These are phyloP conservation scores for Juglanconis oblonga DNA, from an alignment of 2,329 filamentous ascomycete genomes.

Conservation along the genomic window DNA sequence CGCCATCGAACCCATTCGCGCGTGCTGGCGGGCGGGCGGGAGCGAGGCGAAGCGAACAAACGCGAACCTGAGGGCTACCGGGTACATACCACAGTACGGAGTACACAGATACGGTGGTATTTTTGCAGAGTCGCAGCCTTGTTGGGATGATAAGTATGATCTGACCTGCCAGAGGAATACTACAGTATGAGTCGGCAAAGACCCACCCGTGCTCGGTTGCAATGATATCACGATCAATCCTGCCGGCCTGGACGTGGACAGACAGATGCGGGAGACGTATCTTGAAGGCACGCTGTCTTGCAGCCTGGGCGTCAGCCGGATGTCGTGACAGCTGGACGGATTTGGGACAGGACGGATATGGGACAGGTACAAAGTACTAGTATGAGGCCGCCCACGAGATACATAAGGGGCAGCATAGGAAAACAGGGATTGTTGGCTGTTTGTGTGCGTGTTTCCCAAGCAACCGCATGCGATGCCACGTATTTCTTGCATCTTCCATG, in stretches of 20 bases:
- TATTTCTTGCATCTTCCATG: not conserved
- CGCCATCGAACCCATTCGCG: too few species aligned
- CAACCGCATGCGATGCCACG: constrained; percentile 3
- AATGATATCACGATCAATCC: not conserved
- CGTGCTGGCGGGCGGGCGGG: too few species aligned
- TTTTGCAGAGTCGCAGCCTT: not conserved
- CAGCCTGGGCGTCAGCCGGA: not conserved
- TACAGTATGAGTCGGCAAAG: too few species aligned
- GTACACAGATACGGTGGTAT: not conserved
- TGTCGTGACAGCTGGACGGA: not conserved
- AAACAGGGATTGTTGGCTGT: not conserved
- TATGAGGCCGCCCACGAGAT: too few species aligned
- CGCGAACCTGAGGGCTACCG: not conserved
- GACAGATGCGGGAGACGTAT: not conserved
- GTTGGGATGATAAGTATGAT: too few species aligned
- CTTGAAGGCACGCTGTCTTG: not conserved
- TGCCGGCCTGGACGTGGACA: not conserved
- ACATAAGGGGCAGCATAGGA: too few species aligned
- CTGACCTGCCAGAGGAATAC: too few species aligned
- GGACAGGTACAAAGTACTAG: too few species aligned
- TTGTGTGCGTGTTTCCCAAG: too few species aligned
- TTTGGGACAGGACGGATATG: not conserved
- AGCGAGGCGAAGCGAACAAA: not conserved
- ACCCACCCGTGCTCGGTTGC: not conserved
- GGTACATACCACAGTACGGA: too few species aligned